These are phyloP conservation scores for Penicillium steckii DNA, from an alignment of 495 filamentous ascomycete species.

Conservation along the genomic window DNA sequence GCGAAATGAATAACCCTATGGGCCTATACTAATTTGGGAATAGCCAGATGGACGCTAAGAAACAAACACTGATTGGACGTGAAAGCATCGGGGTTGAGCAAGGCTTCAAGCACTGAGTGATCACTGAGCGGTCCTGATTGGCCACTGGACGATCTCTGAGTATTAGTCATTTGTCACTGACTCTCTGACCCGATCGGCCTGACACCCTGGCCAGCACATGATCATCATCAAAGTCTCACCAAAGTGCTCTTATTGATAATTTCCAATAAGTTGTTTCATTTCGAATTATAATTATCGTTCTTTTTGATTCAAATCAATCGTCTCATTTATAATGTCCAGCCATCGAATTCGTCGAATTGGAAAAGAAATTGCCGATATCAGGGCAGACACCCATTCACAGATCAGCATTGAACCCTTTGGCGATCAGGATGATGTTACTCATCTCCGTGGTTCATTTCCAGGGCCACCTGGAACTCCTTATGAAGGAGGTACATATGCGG, in stretches of 20 bases:
- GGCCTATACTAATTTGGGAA: no score
- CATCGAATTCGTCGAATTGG: conserved; percentile 79
- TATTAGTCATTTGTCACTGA: background rate
- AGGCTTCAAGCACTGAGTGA: no score
- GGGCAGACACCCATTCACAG: conserved; percentile 69
- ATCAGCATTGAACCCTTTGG: conserved; percentile 67
- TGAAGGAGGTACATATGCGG: conserved; percentile 77
- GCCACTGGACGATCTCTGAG: background rate
- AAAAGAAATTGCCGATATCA: conserved; percentile 90
- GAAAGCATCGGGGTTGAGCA: no score
- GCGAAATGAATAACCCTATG: no score
- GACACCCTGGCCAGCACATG: no score
- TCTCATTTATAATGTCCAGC: conserved; percentile 57
- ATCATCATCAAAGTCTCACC: background rate
- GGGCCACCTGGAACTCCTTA: conserved; percentile 94
- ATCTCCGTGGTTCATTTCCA: conserved; percentile 78
- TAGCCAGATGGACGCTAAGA: no score
- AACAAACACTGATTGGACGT: no score
- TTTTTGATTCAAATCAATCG: background rate
- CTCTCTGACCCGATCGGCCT: background rate
- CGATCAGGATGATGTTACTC: conserved; percentile 70
- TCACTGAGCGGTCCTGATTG: no score
- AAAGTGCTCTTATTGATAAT: no score
- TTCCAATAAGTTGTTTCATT: no score
- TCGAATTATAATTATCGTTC: background rate